Conservation (phyloP, 2,329 filamentous ascomycete species). For the Microthyrium microscopicum region DNA sequence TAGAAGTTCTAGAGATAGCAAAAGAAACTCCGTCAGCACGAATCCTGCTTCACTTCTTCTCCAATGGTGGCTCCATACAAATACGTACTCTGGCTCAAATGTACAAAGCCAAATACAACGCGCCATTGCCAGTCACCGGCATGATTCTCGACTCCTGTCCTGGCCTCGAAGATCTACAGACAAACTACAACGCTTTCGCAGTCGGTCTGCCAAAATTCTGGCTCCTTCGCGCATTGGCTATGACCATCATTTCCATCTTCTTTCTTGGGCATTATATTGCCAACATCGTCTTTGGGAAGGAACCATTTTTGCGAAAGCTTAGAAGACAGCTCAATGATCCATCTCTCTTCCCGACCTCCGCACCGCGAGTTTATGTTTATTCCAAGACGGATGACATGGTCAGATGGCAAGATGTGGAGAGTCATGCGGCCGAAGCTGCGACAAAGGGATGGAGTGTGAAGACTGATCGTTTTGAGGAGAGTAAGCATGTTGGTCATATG, state of each 20-base stretch:
- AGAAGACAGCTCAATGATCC: conserved; percentile 5
- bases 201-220: conserved; percentile 10
- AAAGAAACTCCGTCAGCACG: background rate
- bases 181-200: conserved; percentile 10
- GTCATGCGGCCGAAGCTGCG: conserved; percentile 32
- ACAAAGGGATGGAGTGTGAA: conserved; percentile 33
- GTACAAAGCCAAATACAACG: conserved; percentile 3
- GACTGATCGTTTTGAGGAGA: conserved; percentile 38
- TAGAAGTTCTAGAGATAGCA: conserved; percentile 9
- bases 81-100: conserved; percentile 12
- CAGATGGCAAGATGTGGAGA: conserved; percentile 36
- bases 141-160: conserved; percentile 17
- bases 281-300: background rate
- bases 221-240: conserved; percentile 9
- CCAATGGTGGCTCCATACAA: conserved; percentile 17
- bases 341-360: conserved; percentile 11
- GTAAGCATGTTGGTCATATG: conserved; percentile 46
- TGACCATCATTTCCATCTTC: conserved; percentile 5
- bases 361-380: conserved; percentile 40
- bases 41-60: conserved; percentile 18
- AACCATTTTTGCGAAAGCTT: conserved; percentile 3
- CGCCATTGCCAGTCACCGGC: conserved; percentile 10
- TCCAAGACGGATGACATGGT: conserved; percentile 42
- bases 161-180: conserved; percentile 8
- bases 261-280: conserved; percentile 1